Percentiles rank a stretch among this genome's conserved stretches.
These are phyloP conservation scores for Lasiodiplodia sp. DNA, from an alignment of 2,329 filamentous ascomycete species.

Conservation along the genomic window DNA sequence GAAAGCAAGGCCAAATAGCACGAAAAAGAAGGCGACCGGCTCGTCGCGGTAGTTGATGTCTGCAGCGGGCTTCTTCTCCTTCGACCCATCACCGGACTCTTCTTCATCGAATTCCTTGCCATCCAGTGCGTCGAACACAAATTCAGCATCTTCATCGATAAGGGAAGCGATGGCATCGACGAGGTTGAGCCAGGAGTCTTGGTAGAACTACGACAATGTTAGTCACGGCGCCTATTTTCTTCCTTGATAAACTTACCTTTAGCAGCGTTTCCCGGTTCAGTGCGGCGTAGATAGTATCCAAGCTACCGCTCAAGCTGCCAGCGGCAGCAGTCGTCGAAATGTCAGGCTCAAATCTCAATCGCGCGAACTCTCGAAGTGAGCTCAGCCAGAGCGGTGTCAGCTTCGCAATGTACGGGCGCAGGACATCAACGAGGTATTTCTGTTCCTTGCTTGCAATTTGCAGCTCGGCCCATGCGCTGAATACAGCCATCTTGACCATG, in stretches of 20 bases:
- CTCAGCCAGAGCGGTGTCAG: slow-evolving; percentile 94
- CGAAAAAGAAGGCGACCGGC: slow-evolving; percentile 98
- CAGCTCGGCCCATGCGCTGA: slow-evolving; percentile 95
- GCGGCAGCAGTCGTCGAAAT: slow-evolving; percentile 83
- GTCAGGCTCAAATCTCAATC: slow-evolving; percentile 92
- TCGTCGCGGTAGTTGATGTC: slow-evolving; percentile 99
- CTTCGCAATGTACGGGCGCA: slow-evolving; percentile 87
- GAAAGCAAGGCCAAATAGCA: slow-evolving; percentile 94
- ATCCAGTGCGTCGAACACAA: slow-evolving; percentile 95
- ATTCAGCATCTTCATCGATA: slow-evolving; percentile 96
- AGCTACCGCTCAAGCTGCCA: slow-evolving; percentile 79
- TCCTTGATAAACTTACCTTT: slow-evolving; percentile 54
- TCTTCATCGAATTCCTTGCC: slow-evolving; percentile 66
- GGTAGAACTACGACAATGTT: slow-evolving; percentile 72
- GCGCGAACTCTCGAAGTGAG: slow-evolving; percentile 90
- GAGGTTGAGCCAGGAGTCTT: slow-evolving; percentile 94
- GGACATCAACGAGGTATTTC: slow-evolving; percentile 83
- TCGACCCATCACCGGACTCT: slow-evolving; percentile 27
- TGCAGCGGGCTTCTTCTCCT: slow-evolving; percentile 41
- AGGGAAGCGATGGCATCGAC: slow-evolving; percentile 97
- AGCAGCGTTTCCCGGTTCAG: slow-evolving; percentile 92
- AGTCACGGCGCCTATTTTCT: slow-evolving; percentile 20
- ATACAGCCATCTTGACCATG: slow-evolving; percentile 98
- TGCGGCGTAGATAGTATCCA: slow-evolving; percentile 94
- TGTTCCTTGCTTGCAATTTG: slow-evolving; percentile 96